Percentiles rank a stretch among this genome's conserved stretches.
phyloP scores from a whole-genome alignment of 345 rosid genomes.

The Sonneratia alba region DNA sequence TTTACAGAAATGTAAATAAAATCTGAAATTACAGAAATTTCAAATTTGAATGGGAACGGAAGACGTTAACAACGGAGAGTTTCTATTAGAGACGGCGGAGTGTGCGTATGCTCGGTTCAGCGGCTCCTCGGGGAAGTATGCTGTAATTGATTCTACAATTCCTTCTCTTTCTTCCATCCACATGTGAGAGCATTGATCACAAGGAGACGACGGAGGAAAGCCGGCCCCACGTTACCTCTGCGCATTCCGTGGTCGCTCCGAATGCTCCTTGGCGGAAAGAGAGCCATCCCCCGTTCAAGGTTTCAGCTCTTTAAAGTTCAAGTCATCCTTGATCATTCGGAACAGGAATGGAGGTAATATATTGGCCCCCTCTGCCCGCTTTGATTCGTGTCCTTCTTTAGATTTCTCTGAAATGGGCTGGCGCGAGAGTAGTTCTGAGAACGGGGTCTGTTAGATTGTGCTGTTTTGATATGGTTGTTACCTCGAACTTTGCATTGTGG shows the following conservation, averaged over 20 bases:
- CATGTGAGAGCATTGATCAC: constrained; percentile 20
- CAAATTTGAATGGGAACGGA: neutral
- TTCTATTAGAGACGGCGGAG: neutral
- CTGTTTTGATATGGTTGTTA: neutral
- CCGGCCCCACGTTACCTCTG: constrained; percentile 72
- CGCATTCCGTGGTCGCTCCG: neutral
- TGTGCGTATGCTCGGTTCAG: neutral
- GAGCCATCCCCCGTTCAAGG: neutral
- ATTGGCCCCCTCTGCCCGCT: neutral
- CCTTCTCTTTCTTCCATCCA: constrained; percentile 8
- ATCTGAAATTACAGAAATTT: neutral
- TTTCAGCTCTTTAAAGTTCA: neutral
- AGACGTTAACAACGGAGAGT: neutral
- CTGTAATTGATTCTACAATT: constrained; percentile 4
- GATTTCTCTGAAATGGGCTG: neutral
- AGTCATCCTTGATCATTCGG: neutral
- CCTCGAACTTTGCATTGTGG: constrained; percentile 12
- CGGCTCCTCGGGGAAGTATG: constrained; percentile 10
- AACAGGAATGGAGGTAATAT: neutral
- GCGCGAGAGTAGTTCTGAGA: neutral
- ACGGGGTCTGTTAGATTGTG: neutral
- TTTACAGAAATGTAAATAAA: neutral
- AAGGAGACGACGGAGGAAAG: constrained; percentile 12
- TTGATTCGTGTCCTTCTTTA: neutral
- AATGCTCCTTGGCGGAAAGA: neutral